These are phyloP conservation scores for Rhynchosporium agropyri DNA, from an alignment of 2,329 filamentous ascomycete genomes.

Conservation along the genomic window DNA sequence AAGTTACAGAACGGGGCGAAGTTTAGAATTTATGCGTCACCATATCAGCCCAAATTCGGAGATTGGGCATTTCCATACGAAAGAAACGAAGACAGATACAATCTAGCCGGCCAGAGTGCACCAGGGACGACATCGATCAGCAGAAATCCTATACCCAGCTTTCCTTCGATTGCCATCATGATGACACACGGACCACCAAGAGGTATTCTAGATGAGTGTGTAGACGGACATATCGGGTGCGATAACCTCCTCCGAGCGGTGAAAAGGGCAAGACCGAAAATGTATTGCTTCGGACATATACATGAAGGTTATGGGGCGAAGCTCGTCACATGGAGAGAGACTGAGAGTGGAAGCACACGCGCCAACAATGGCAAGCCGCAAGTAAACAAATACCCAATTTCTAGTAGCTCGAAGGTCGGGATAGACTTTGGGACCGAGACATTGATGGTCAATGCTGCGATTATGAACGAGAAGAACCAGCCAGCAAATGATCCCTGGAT, in stretches of 20 bases:
- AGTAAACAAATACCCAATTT: too few species aligned
- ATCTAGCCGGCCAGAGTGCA: conserved; percentile 21
- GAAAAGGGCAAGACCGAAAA: conserved; percentile 50
- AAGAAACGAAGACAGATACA: conserved; percentile 38
- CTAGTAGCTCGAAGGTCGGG: too few species aligned
- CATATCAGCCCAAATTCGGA: conserved; percentile 41
- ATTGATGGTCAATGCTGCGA: conserved; percentile 61
- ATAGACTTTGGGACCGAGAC: conserved; percentile 40
- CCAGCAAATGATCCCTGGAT: conserved; percentile 57
- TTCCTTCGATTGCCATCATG: conserved; percentile 51
- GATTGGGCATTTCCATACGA: conserved; percentile 41
- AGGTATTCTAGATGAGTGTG: conserved; percentile 49
- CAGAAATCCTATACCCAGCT: conserved; percentile 14
- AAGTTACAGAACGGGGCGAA: conserved; percentile 38
- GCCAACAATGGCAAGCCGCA: not conserved
- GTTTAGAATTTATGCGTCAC: conserved; percentile 42
- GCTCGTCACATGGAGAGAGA: conserved; percentile 53
- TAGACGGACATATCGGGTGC: conserved; percentile 48
- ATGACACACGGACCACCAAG: conserved; percentile 63
- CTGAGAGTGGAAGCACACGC: conserved; percentile 5
- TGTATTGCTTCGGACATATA: conserved; percentile 67
- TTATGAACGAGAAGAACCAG: conserved; percentile 49
- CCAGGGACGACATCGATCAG: conserved; percentile 26
- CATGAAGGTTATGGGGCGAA: conserved; percentile 58
- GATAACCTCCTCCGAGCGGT: conserved; percentile 55